Base-by-base conservation (phyloP, 495 filamentous ascomycete species). In the Tuber calosporum region DNA sequence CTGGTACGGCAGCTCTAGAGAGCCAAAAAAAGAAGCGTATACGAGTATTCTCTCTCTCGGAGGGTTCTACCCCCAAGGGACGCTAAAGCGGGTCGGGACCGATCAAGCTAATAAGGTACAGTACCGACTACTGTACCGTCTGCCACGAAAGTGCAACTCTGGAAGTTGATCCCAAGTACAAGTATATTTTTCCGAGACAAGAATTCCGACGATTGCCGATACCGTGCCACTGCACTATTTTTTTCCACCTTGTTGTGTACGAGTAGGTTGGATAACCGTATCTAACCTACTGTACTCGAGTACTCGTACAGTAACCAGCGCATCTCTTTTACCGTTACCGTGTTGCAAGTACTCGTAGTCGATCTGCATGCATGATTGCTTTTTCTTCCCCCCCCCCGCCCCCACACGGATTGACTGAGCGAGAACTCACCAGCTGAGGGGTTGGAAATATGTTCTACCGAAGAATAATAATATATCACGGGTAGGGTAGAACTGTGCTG, bases 341-440 rank as follows among this genome's bases (percentile, higher is more conserved):
- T 62, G 53, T 62, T 17, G 53, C 53, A 34, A 62, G 53, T 15
- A 62, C 26, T 34, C 53, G 53, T 15, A 62, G 53, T 34, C 53
- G 53, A 62, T 62, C 53, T 62, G 53, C 30, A 62, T 62, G 53
- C 53, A 62, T 62, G 53, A 34, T 62, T 62, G 53, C 53, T 62
- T 62, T 62, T 62, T 62, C 4, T 13, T 17, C n/a, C n/a, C n/a
- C n/a, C n/a, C n/a, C n/a, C n/a, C n/a, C n/a, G n/a, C n/a, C n/a
- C n/a, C n/a, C n/a, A n/a, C 53, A 15, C 26, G 53, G 53, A 62
- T 62, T 62, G 53, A 17, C 34, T 62, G 13, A 17, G n/a, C n/a
- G 26, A 17, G 11, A 34, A 34, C 26, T 15, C 11, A 19, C 26
- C 11, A 62, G 11, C 53, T 34, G 4, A 34, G 53, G 53, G 53